A percentile compares a stretch with the other conserved stretches of the same genome.
Conservation (phyloP, 2,329 filamentous ascomycete species). For the Didymella pomorum region DNA sequence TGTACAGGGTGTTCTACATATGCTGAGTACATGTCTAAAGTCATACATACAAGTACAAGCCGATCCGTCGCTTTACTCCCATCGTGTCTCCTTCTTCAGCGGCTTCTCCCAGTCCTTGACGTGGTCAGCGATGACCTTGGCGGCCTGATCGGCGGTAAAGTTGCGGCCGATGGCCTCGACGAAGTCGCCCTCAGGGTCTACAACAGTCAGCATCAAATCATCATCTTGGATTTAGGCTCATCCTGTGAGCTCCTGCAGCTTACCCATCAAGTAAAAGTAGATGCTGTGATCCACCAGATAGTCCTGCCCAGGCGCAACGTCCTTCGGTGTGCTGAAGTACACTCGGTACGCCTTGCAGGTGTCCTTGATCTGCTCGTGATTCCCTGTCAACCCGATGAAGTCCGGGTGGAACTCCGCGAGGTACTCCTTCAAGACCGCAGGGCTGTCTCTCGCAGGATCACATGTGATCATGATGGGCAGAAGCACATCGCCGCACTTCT, state of each 20-base stretch:
- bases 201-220: conserved; percentile 30
- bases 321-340: conserved; percentile 91
- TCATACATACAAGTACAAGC: conserved; percentile 21
- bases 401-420: conserved; percentile 87
- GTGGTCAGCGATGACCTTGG: conserved; percentile 84
- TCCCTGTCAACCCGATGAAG: conserved; percentile 89
- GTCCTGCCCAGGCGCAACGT: conserved; percentile 91
- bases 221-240: too few species aligned
- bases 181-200: conserved; percentile 95
- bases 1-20: conserved; percentile 18
- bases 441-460: conserved; percentile 90
- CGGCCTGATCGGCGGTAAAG: conserved; percentile 86
- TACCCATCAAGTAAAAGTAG: conserved; percentile 97
- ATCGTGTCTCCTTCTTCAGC: conserved; percentile 57
- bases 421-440: conserved; percentile 83
- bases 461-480: conserved; percentile 92
- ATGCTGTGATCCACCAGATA: conserved; percentile 99
- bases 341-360: conserved; percentile 96
- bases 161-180: conserved; percentile 96
- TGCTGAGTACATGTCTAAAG: conserved; percentile 10
- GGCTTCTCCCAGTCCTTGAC: conserved; percentile 77
- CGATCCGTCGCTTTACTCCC: conserved; percentile 30
- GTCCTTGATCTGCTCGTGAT: conserved; percentile 91
- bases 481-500: conserved; percentile 61
- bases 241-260: conserved; percentile 39